Evolutionary conservation across 371 early-diverging fungal species (phyloP).

Genomic region (Mortierella polycephala): DNA sequence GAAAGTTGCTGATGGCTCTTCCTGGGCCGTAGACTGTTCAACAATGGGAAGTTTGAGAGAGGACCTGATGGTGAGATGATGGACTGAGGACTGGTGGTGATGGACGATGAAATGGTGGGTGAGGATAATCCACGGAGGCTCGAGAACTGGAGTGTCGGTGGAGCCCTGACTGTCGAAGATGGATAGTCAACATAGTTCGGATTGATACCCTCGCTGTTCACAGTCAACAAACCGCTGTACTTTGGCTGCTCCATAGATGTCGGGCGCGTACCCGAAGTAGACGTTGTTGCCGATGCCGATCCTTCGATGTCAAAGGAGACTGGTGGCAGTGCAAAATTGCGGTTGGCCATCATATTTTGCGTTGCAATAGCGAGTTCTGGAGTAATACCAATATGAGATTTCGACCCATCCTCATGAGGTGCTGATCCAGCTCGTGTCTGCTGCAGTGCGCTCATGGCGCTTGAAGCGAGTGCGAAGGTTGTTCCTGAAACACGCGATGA

Average conservation of each 20-base stretch:
- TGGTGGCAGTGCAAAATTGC: slow-evolving; percentile 35
- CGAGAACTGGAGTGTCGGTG: slow-evolving; percentile 37
- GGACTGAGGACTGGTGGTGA: slow-evolving; percentile 31
- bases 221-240: slow-evolving; percentile 2
- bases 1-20: slow-evolving; percentile 37
- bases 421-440: neutral
- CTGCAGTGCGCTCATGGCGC: slow-evolving; percentile 6
- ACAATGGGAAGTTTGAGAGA: slow-evolving; percentile 35
- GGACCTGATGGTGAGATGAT: slow-evolving; percentile 15
- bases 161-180: slow-evolving; percentile 10
- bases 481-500: slow-evolving; percentile 6
- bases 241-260: neutral
- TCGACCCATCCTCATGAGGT: neutral
- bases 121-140: slow-evolving; percentile 6
- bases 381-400: slow-evolving; percentile 7
- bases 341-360: slow-evolving; percentile 41
- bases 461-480: slow-evolving; percentile 14
- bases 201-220: slow-evolving; percentile 52
- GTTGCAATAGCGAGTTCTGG: slow-evolving; percentile 46
- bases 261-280: neutral
- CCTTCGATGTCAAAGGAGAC: slow-evolving; percentile 6
- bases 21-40: slow-evolving; percentile 43
- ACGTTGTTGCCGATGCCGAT: slow-evolving; percentile 4
- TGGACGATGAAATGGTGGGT: slow-evolving; percentile 14
- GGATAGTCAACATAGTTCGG: slow-evolving; percentile 34